Evolutionary conservation across 2,329 filamentous ascomycete species (phyloP).

Genomic region (Monosporascus sp.): DNA sequence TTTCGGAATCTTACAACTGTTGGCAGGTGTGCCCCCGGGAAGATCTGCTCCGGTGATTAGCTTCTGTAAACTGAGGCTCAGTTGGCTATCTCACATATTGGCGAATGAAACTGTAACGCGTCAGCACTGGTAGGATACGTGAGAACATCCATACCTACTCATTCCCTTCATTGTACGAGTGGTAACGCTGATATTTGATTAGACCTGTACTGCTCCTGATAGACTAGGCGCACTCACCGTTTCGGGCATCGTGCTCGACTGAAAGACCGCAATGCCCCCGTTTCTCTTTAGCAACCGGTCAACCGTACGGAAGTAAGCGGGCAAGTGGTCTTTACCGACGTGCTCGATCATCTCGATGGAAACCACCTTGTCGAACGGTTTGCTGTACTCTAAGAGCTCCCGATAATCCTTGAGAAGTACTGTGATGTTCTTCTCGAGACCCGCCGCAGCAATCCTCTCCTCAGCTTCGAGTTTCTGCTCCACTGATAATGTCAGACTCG

Average conservation of each 20-base stretch:
- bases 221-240: no score
- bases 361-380: slow-evolving; percentile 63
- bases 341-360: slow-evolving; percentile 77
- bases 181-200: no score
- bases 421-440: slow-evolving; percentile 55
- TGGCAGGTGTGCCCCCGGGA: slow-evolving; percentile 69
- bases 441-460: slow-evolving; percentile 55
- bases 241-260: slow-evolving; percentile 74
- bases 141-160: not conserved
- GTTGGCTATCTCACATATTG: no score
- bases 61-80: no score
- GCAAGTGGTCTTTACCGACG: slow-evolving; percentile 62
- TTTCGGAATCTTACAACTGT: slow-evolving; percentile 20
- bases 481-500: slow-evolving; percentile 60
- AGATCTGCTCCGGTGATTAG: slow-evolving; percentile 55
- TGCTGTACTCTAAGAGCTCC: slow-evolving; percentile 47
- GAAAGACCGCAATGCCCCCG: slow-evolving; percentile 64
- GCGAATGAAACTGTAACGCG: slow-evolving; percentile 55
- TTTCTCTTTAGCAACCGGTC: slow-evolving; percentile 59
- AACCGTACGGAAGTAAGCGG: slow-evolving; percentile 62
- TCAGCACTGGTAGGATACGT: slow-evolving; percentile 1
- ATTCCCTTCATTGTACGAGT: no score
- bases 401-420: slow-evolving; percentile 67
- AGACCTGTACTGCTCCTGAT: no score
- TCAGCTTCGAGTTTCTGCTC: slow-evolving; percentile 68